Base-by-base conservation (phyloP, 805 yeast genomes). In the Kluyveromyces siamensis region DNA sequence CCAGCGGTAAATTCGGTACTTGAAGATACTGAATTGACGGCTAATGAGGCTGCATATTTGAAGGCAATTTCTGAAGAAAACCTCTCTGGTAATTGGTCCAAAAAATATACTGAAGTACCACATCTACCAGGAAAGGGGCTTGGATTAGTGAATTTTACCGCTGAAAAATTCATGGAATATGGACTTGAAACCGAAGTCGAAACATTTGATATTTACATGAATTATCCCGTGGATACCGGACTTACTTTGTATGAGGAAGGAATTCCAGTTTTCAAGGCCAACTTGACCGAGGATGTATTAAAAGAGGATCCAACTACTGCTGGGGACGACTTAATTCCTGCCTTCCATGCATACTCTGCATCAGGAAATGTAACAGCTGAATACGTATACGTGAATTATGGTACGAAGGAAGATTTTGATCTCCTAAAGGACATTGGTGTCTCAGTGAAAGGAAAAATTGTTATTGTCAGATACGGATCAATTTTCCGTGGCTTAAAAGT, bases 321-420 rank as follows among this genome's bases (percentile, higher is more conserved):
- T 51, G 59, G 65, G 62, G 70, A 70, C 27, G 77, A 73, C 50
- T 63, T 72, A 36, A 74, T 83, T 25, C 90, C 89, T 13, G 81
- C 88, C 0, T 86, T 85, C 69, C 82, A 83, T 60, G 89, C 87
- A 1, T 85, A 83, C 58, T 80, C 87, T 5, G 89, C 86, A 9
- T 73, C 76, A 48, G 95, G 93, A 39, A 83, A 84, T 56, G 86
- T 80, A 41, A 83, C 88, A 5, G 84, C 80, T 1, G 68, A 76
- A 52, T 77, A 74, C 51, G 73, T 85, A 5, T 85, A 77, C 62
- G 87, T 80, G 44, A 83, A 85, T 61, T 83, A 79, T 62, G 93
- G 93, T 48, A 72, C 79, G 4, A 69, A 66, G 47, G 73, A 73
- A 45, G 93, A 85, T 58, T 85, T 76, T 50, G 75, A 73, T 25